Conservation (phyloP, 441 rosid species). For the Eruca vesicaria region DNA sequence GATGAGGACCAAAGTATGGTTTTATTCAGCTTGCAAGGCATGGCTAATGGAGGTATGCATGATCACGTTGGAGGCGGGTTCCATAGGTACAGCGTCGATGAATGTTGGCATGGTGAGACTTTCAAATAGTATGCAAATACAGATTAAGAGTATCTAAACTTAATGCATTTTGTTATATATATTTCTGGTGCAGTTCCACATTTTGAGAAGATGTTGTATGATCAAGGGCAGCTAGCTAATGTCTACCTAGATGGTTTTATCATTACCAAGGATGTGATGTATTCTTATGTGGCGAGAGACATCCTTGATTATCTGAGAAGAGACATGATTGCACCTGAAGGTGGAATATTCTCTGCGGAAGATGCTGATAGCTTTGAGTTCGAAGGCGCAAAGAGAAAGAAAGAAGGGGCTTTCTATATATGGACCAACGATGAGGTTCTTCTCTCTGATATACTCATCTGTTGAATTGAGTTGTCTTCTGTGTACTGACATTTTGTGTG, state of each 20-base stretch:
- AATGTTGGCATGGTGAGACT: slow-evolving; percentile 89
- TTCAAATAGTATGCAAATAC: background rate
- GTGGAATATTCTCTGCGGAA: slow-evolving; percentile 92
- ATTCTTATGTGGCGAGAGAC: slow-evolving; percentile 62
- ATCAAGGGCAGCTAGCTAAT: slow-evolving; percentile 89
- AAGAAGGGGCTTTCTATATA: slow-evolving; percentile 90
- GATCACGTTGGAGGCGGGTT: slow-evolving; percentile 97
- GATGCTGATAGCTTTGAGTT: slow-evolving; percentile 93
- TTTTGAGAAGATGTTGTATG: slow-evolving; percentile 97
- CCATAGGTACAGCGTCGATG: slow-evolving; percentile 97
- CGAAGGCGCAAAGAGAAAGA: slow-evolving; percentile 60
- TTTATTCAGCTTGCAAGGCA: slow-evolving; percentile 75
- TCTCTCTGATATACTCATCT: slow-evolving; percentile 3
- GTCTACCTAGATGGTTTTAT: slow-evolving; percentile 80
- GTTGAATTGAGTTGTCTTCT: background rate
- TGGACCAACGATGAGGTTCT: slow-evolving; percentile 83
- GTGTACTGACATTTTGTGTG: background rate
- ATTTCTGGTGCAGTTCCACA: slow-evolving; percentile 85
- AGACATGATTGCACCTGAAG: slow-evolving; percentile 85
- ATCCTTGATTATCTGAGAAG: slow-evolving; percentile 90
- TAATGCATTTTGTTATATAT: background rate
- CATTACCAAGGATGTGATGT: slow-evolving; percentile 63
- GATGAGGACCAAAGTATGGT: slow-evolving; percentile 54
- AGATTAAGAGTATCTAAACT: background rate
- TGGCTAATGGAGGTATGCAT: slow-evolving; percentile 95